Base-by-base conservation (phyloP, 345 rosid genomes). In the Murraya koenigii region DNA sequence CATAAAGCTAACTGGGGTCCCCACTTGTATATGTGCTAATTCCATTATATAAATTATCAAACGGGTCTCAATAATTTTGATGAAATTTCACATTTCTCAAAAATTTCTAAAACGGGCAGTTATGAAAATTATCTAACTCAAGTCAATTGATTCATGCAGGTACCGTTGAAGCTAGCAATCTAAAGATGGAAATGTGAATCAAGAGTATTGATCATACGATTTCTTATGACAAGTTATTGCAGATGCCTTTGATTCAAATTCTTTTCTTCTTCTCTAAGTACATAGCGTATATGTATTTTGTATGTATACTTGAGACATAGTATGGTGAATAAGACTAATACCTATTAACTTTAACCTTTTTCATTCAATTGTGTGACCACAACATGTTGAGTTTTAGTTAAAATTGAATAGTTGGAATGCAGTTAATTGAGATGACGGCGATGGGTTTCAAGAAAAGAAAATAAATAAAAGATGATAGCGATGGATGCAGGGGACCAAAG, bases 101-200 rank as follows among this genome's bases (percentile, higher is more conserved):
- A 54, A 52, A 32, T 38, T 30, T 69, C 23, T 26, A 23, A 69
- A 38, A 20, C 28, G 73, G 73, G 39, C 73, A 69, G 25, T 36
- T 3, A 17, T 49, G 60, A 39, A 44, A 44, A 13, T 44, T 1
- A 44, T 44, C 49, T 44, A 13, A 44, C 49, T 44, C 49, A 13
- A 23, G 9, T 52, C 30, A 1, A 26, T 36, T 61, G 59, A 52
- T 26, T 76, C n/a, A 26, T 82, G 88, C 93, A 91, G 95, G 89
- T 77, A 62, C 86, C 22, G 66, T 84, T 72, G 91, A 83, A 65
- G 87, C 81, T 56, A 33, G 82, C 68, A 79, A 85, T 84, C 73
- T 88, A 72, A 91, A 91, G 89, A 88, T 82, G 88, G 90, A 88
- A 90, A 85, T 84, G 78, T 89, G 88, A 91, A 56, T 71, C 63